Percentiles rank a stretch among this genome's conserved stretches.
Conservation (phyloP, 345 rosid species). For the Triadica sebifera region DNA sequence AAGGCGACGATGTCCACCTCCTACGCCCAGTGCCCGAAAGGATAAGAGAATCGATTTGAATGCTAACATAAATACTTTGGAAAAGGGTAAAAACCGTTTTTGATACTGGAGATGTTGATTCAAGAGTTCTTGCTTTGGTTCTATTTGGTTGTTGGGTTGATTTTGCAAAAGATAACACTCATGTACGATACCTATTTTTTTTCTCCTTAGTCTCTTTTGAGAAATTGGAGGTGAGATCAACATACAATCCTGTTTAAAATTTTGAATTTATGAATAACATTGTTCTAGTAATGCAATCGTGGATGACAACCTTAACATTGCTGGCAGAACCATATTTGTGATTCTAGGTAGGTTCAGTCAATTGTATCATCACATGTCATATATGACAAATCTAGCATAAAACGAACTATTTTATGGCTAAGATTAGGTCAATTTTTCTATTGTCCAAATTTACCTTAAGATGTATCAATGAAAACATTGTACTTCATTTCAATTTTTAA, state of each 20-base stretch:
- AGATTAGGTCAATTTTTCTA: neutral
- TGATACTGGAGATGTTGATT: constrained; percentile 62
- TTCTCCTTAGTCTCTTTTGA: constrained; percentile 69
- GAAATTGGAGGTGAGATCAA: constrained; percentile 55
- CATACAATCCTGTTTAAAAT: constrained; percentile 5
- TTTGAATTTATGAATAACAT: neutral
- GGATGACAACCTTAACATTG: too few relatives aligned
- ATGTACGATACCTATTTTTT: constrained; percentile 67
- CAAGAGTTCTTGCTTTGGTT: constrained; percentile 65
- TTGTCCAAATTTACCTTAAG: too few relatives aligned
- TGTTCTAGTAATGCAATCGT: neutral
- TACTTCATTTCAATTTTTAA: neutral
- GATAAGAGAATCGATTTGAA: too few relatives aligned
- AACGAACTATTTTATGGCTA: neutral
- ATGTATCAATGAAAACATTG: neutral
- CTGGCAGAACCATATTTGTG: too few relatives aligned
- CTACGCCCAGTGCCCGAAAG: too few relatives aligned
- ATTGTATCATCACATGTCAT: neutral
- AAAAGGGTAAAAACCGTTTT: constrained; percentile 62
- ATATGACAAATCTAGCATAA: neutral
- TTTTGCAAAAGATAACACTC: constrained; percentile 70
- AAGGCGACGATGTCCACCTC: too few relatives aligned
- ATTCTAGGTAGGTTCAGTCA: too few relatives aligned
- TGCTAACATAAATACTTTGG: too few relatives aligned
- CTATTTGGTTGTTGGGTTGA: constrained; percentile 86